Evolutionary conservation across 2,329 filamentous ascomycete species (phyloP).

Genomic region (Scleromitrula shiraiana): DNA sequence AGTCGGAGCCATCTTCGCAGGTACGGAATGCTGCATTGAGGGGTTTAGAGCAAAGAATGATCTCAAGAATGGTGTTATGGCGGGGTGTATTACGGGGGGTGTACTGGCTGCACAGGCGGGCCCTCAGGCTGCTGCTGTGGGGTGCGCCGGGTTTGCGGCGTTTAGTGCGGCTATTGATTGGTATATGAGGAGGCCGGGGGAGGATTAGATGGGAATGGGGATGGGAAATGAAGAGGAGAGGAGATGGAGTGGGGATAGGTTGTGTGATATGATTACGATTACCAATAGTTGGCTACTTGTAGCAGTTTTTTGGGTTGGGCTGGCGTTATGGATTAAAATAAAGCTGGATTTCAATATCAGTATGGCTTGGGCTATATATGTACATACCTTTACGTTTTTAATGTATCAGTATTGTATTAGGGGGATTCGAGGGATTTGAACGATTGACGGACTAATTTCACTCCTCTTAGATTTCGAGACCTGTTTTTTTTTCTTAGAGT

Average conservation of each 20-base stretch:
- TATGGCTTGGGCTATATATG: too few relatives aligned
- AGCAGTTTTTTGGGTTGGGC: too few relatives aligned
- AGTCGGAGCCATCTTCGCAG: slow-evolving; percentile 82
- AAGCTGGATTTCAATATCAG: too few relatives aligned
- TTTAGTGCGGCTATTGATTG: slow-evolving; percentile 89
- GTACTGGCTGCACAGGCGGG: slow-evolving; percentile 80
- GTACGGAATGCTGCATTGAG: slow-evolving; percentile 94
- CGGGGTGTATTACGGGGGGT: slow-evolving; percentile 86
- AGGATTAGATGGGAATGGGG: slow-evolving; percentile 29
- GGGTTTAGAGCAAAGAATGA: slow-evolving; percentile 91
- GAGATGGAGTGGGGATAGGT: neutral
- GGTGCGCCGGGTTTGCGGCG: slow-evolving; percentile 88
- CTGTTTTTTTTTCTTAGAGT: too few relatives aligned
- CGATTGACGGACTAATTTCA: too few relatives aligned
- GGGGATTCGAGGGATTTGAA: too few relatives aligned
- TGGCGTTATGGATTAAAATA: too few relatives aligned
- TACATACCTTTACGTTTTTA: too few relatives aligned
- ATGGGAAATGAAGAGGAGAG: neutral
- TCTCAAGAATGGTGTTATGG: slow-evolving; percentile 74
- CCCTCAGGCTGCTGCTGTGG: slow-evolving; percentile 78
- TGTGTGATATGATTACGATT: neutral
- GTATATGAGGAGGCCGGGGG: slow-evolving; percentile 74
- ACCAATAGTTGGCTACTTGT: too few relatives aligned
- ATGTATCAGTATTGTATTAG: too few relatives aligned
- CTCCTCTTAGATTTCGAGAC: too few relatives aligned